Evolutionary conservation across 345 rosid genomes (phyloP), one percentile per base, ranked within the genome.

Genomic region (Salix udensis): DNA sequence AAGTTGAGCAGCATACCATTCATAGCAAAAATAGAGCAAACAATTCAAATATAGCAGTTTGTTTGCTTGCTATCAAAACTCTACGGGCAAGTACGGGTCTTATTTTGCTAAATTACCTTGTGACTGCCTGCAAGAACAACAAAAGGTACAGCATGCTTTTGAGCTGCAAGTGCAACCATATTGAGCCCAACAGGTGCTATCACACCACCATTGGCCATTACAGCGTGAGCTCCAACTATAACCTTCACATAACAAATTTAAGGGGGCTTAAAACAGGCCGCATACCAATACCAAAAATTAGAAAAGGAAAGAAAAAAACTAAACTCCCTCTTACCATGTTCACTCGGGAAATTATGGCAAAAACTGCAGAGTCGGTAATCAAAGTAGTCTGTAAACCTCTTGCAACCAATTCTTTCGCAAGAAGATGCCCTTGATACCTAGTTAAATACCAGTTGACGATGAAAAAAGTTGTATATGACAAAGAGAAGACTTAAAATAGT

Each of bases 201-300:
- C 72, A 94, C 97, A 75, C 97, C 97, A 75, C 98, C 99, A 84
- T 94, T 92, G 55, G 99, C 97, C 98, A 96, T 91, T 52, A 96
- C 97, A 71, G 94, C 98, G 82, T 94, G 98, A 77, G 99, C 97
- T 83, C 98, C 99, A 76, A 96, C 95, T 65, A 94, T 96, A 81
- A 96, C 99, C 98, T 94, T 80, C 72, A 65, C 37, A 73, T 65
- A 58, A 58, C 53, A 84, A 58, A 78, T 80, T 81, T 71, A 31
- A 70, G 78, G 52, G 55, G 58, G 40, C 53, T 18, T 70, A 34
- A 74, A 80, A 72, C 39, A 77, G 55, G 74, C 36, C 50, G 73
- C 36, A 37, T 53, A 72, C 58, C 42, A 39, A 10, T n/a, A 21
- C 52, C 44, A 67, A 7, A 28, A n/a, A 62, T 26, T 46, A 58